Evolutionary conservation across 441 rosid species (phyloP).

Genomic region (Croton laevigatus): DNA sequence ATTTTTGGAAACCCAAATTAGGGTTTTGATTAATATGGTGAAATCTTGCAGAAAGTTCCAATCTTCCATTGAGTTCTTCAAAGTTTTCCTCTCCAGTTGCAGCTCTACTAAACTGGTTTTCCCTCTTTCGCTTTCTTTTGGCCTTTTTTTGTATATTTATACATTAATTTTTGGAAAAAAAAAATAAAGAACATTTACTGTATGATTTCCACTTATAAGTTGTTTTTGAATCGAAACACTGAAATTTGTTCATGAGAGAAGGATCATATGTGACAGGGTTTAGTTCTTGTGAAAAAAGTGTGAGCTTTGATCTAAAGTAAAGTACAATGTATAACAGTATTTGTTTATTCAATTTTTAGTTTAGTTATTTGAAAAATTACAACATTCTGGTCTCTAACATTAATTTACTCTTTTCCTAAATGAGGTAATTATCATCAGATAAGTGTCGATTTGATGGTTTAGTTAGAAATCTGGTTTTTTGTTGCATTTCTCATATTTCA

Average conservation of each 20-base stretch:
- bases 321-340: not conserved
- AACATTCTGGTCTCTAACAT: not conserved
- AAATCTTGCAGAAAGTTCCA: not conserved
- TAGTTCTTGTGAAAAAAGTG: not conserved
- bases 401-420: not conserved
- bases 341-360: too few relatives aligned
- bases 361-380: too few relatives aligned
- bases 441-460: not conserved
- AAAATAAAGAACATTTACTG: too few relatives aligned
- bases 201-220: too few relatives aligned
- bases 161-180: too few relatives aligned
- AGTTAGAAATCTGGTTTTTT: too few relatives aligned
- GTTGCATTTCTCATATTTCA: not conserved
- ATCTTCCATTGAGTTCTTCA: slow-evolving; percentile 33
- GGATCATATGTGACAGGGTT: not conserved
- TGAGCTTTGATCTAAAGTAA: too few relatives aligned
- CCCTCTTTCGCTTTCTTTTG: not conserved
- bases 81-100: slow-evolving; percentile 32
- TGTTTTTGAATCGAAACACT: not conserved
- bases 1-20: too few relatives aligned
- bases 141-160: not conserved
- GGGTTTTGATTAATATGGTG: slow-evolving; percentile 9
- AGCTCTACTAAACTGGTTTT: slow-evolving; percentile 37
- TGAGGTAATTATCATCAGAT: too few relatives aligned
- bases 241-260: not conserved